Conservation (phyloP, 1,284 basidiomycete genomes). For the Cutaneotrichosporon dermatis region DNA sequence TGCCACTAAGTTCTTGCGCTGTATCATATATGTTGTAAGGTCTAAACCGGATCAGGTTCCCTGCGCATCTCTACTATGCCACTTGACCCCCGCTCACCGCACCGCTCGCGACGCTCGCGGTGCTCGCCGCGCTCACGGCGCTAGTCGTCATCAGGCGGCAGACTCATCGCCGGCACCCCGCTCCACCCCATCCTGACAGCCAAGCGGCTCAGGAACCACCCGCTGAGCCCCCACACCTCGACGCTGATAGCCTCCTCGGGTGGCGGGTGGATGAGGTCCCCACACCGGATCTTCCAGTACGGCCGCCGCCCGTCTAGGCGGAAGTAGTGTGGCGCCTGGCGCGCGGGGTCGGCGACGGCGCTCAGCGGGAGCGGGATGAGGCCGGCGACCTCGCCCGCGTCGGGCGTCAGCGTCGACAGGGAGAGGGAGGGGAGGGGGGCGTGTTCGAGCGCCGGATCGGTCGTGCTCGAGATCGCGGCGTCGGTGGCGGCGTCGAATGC, state of each 20-base stretch:
- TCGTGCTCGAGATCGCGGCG: neutral
- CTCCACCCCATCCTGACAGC: slow-evolving; percentile 33
- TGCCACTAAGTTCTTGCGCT: too few relatives aligned
- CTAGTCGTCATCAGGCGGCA: slow-evolving; percentile 8
- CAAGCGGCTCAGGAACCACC: slow-evolving; percentile 41
- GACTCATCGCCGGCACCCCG: slow-evolving; percentile 15
- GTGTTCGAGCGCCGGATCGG: neutral
- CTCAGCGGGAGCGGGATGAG: slow-evolving; percentile 37
- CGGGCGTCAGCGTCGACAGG: slow-evolving; percentile 22
- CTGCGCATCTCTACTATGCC: too few relatives aligned
- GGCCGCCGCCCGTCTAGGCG: slow-evolving; percentile 31
- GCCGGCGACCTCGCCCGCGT: slow-evolving; percentile 35
- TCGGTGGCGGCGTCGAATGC: slow-evolving; percentile 7
- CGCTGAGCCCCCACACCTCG: slow-evolving; percentile 45
- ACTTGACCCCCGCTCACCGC: too few relatives aligned
- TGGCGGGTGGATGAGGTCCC: slow-evolving; percentile 25
- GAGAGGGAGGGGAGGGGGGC: slow-evolving; percentile 26
- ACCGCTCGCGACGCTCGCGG: too few relatives aligned
- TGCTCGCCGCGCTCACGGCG: too few relatives aligned
- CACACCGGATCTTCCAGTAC: slow-evolving; percentile 35
- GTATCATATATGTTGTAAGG: too few relatives aligned
- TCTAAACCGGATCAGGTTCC: too few relatives aligned
- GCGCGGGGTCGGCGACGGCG: slow-evolving; percentile 15
- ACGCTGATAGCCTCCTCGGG: slow-evolving; percentile 16
- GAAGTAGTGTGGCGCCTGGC: slow-evolving; percentile 34